These are phyloP conservation scores for Alternaria incomplexa DNA, from an alignment of 2,329 filamentous ascomycete genomes.

Conservation along the genomic window DNA sequence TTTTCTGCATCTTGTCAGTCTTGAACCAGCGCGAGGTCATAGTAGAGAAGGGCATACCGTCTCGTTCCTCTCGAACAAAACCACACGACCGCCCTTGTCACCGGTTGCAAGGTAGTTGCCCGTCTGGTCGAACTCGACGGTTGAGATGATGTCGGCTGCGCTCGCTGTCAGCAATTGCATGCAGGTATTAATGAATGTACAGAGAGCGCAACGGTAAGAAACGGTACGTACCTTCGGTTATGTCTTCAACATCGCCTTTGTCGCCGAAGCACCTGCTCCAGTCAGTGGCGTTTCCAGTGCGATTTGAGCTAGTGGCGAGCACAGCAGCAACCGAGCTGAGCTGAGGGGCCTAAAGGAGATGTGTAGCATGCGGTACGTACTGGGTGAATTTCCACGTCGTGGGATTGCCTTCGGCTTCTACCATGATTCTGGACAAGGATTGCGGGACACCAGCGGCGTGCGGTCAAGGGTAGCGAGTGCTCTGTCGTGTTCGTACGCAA, in stretches of 20 bases:
- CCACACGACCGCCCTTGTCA: constrained; percentile 85
- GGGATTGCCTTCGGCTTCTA: constrained; percentile 91
- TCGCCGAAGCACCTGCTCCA: constrained; percentile 92
- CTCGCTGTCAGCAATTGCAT: constrained; percentile 19
- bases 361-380: constrained; percentile 62
- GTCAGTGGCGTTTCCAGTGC: constrained; percentile 28
- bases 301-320: not conserved
- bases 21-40: not conserved
- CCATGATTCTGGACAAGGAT: constrained; percentile 70
- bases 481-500: constrained; percentile 7
- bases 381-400: constrained; percentile 99
- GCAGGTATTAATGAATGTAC: constrained; percentile 10
- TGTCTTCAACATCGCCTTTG: constrained; percentile 98
- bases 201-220: not conserved
- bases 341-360: not conserved
- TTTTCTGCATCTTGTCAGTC: constrained; percentile 71
- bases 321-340: not conserved
- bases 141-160: constrained; percentile 86
- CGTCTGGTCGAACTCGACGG: constrained; percentile 88
- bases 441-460: constrained; percentile 10
- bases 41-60: constrained; percentile 67
- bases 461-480: constrained; percentile 22
- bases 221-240: constrained; percentile 79
- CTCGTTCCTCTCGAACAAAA: constrained; percentile 91
- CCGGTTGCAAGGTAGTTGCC: constrained; percentile 90